Conservation (phyloP, 2,329 filamentous ascomycete species). For the Ascochyta viciae-villosae region DNA sequence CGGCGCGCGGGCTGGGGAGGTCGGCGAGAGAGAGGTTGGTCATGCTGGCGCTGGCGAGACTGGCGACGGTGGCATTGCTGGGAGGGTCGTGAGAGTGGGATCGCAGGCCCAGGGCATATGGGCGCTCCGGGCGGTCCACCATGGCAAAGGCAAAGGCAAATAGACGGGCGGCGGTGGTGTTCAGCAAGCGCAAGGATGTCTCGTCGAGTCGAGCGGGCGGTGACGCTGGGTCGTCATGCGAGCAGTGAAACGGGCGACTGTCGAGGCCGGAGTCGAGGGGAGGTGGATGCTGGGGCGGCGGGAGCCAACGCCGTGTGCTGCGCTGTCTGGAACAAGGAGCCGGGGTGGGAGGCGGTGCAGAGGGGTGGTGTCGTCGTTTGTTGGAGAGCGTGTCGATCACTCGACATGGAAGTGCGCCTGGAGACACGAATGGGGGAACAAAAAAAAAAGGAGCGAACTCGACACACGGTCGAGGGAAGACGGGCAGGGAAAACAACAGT, state of each 20-base stretch:
- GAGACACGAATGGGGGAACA: constrained; percentile 10
- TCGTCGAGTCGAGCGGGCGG: constrained; percentile 34
- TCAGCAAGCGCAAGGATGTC: constrained; percentile 29
- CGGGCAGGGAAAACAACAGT: constrained; percentile 3
- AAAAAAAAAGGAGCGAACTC: constrained; percentile 43
- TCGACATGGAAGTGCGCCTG: constrained; percentile 13
- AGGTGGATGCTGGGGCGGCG: constrained; percentile 19
- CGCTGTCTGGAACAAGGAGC: constrained; percentile 14
- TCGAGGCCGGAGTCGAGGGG: constrained; percentile 36
- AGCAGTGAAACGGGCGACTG: constrained; percentile 29
- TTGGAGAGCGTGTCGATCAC: constrained; percentile 13
- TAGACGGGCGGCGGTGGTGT: constrained; percentile 6
- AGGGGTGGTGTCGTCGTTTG: constrained; percentile 20
- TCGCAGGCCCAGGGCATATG: constrained; percentile 43
- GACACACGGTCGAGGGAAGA: constrained; percentile 19
- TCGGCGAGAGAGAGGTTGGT: constrained; percentile 44
- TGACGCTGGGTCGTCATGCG: constrained; percentile 42
- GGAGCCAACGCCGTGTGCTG: constrained; percentile 9
- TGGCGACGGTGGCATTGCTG: constrained; percentile 25
- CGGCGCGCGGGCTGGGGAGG: constrained; percentile 58
- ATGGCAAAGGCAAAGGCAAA: constrained; percentile 30
- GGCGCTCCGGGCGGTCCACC: constrained; percentile 38
- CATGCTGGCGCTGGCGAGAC: constrained; percentile 38
- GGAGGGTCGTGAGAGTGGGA: constrained; percentile 42
- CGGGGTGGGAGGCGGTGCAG: constrained; percentile 12